phyloP scores from a whole-genome alignment of 2,329 filamentous ascomycete genomes.

The Hypoxylon rubiginosum region DNA sequence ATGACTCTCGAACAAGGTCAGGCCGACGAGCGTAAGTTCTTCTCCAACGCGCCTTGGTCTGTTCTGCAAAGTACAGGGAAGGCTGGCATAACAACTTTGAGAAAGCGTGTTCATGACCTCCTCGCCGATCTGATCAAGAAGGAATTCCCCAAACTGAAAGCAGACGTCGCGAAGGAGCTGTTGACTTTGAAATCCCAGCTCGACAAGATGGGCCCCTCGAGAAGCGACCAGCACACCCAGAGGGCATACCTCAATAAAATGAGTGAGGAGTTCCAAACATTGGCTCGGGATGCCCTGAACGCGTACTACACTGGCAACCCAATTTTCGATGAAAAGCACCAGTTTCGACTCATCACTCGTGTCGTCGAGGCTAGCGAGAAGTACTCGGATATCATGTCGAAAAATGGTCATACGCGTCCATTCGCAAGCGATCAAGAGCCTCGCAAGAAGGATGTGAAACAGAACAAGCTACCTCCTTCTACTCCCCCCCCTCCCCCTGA shows the following conservation, averaged over 20 bases:
- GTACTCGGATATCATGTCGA: conserved; percentile 43
- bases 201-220: conserved; percentile 45
- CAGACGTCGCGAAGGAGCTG: conserved; percentile 43
- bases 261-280: conserved; percentile 49
- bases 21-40: conserved; percentile 55
- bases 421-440: conserved; percentile 34
- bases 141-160: conserved; percentile 49
- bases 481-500: no score
- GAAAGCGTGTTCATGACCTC: conserved; percentile 53
- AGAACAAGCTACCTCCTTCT: no score
- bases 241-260: conserved; percentile 48
- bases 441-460: not conserved
- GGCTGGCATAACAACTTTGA: conserved; percentile 55
- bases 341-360: conserved; percentile 50
- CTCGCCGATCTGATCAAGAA: conserved; percentile 58
- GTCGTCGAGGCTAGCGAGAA: conserved; percentile 46
- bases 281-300: conserved; percentile 44
- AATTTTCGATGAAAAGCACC: conserved; percentile 39
- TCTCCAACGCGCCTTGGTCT: conserved; percentile 55
- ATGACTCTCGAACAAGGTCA: conserved; percentile 52
- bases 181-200: conserved; percentile 12
- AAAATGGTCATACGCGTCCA: conserved; percentile 48
- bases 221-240: conserved; percentile 45
- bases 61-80: conserved; percentile 43
- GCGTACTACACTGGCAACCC: conserved; percentile 44